phyloP scores from a whole-genome alignment of 148 eudicot genomes.

The Amaranthus cruentus region DNA sequence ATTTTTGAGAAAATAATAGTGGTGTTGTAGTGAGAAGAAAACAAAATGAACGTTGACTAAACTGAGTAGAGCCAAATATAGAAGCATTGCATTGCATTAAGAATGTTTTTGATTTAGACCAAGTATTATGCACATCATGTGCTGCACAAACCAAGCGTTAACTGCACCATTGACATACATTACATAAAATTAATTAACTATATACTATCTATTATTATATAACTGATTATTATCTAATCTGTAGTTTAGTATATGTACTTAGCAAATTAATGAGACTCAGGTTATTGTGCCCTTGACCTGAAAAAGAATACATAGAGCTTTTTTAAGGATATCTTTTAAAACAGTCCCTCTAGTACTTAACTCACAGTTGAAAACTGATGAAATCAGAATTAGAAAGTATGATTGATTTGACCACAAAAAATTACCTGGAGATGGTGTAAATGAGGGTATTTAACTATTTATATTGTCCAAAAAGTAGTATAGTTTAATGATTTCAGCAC shows the following conservation, averaged over 20 bases:
- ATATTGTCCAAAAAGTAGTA: too few species aligned
- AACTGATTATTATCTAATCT: neutral
- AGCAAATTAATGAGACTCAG: neutral
- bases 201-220: neutral
- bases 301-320: too few species aligned
- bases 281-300: too few species aligned
- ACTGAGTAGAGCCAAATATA: conserved; percentile 1
- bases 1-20: neutral
- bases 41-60: neutral
- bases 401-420: too few species aligned
- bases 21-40: neutral
- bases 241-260: neutral
- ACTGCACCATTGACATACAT: neutral
- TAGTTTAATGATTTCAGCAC: too few species aligned
- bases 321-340: too few species aligned
- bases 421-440: too few species aligned
- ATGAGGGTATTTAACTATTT: too few species aligned
- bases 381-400: too few species aligned
- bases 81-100: neutral
- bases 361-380: too few species aligned
- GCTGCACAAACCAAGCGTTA: neutral
- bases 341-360: too few species aligned
- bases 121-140: conserved; percentile 1
- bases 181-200: neutral
- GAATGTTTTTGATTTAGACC: neutral